A percentile compares a stretch with the other conserved stretches of the same genome.
Conservation (phyloP, 768 basidiomycete genomes). For the Xerocomus potaroensis region DNA sequence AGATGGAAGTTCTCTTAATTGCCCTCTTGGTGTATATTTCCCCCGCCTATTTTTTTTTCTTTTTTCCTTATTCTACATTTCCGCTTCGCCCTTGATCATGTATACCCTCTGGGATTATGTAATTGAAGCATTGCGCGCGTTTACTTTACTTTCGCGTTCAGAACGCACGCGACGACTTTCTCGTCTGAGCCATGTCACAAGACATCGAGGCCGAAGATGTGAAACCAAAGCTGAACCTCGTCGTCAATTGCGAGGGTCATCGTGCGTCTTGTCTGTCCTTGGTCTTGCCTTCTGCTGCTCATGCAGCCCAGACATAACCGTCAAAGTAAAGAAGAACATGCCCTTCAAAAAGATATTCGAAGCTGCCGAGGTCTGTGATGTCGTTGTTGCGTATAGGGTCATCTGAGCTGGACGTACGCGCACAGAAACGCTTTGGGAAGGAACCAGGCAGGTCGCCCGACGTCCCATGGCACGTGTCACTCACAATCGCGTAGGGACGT, state of each 20-base stretch:
- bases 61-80: constrained; percentile 6
- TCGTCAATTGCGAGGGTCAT: constrained; percentile 49
- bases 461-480: not conserved
- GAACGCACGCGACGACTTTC: too few species aligned
- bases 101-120: constrained; percentile 24
- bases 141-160: too few species aligned
- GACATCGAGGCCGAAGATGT: constrained; percentile 42
- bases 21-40: constrained; percentile 1
- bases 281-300: not conserved
- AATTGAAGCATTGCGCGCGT: constrained; percentile 13
- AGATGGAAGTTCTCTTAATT: constrained; percentile 64
- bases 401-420: not conserved
- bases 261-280: constrained; percentile 33
- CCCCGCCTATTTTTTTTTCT: too few species aligned
- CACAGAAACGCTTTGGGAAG: constrained; percentile 56
- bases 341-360: constrained; percentile 64
- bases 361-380: constrained; percentile 53
- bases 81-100: not conserved
- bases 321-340: constrained; percentile 64
- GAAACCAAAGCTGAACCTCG: constrained; percentile 69
- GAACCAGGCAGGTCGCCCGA: constrained; percentile 41
- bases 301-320: constrained; percentile 48
- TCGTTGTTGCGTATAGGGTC: not conserved
- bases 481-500: constrained; percentile 42
- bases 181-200: constrained; percentile 21